These are phyloP conservation scores for Hypoxylon sp. DNA, from an alignment of 2,329 filamentous ascomycete genomes.

Conservation along the genomic window DNA sequence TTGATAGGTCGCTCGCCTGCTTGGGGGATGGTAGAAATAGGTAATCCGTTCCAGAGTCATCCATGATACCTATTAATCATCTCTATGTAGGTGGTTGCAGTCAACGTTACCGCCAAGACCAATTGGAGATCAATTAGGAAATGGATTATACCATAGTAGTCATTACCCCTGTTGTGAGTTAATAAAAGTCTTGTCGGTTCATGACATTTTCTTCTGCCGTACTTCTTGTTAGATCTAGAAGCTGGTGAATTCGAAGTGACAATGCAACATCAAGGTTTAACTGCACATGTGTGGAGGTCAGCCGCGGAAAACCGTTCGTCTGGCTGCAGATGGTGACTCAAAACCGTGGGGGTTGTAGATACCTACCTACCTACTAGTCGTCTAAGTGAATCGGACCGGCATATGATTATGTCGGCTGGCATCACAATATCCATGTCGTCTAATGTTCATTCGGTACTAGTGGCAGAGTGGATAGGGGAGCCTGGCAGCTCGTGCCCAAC, in stretches of 20 bases:
- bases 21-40: conserved; percentile 9
- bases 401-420: conserved; percentile 17
- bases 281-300: neutral
- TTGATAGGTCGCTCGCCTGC: conserved; percentile 28
- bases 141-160: neutral
- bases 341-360: conserved; percentile 26
- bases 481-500: conserved; percentile 52
- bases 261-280: conserved; percentile 14
- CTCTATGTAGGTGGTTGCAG: conserved; percentile 22
- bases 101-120: conserved; percentile 33
- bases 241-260: conserved; percentile 13
- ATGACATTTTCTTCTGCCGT: conserved; percentile 13
- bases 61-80: conserved; percentile 4
- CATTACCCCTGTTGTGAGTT: conserved; percentile 4
- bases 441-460: conserved; percentile 2
- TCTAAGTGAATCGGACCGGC: conserved; percentile 26
- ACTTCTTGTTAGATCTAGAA: conserved; percentile 33
- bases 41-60: conserved; percentile 5
- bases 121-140: conserved; percentile 5
- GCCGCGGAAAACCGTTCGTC: conserved; percentile 21
- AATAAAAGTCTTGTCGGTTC: conserved; percentile 14
- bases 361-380: neutral
- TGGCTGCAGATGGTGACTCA: conserved; percentile 30
- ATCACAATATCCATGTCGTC: neutral
- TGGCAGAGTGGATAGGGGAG: conserved; percentile 14